These are phyloP conservation scores for Aphanomyces euteiches DNA, from an alignment of 352 stramenopile species.

Conservation along the genomic window DNA sequence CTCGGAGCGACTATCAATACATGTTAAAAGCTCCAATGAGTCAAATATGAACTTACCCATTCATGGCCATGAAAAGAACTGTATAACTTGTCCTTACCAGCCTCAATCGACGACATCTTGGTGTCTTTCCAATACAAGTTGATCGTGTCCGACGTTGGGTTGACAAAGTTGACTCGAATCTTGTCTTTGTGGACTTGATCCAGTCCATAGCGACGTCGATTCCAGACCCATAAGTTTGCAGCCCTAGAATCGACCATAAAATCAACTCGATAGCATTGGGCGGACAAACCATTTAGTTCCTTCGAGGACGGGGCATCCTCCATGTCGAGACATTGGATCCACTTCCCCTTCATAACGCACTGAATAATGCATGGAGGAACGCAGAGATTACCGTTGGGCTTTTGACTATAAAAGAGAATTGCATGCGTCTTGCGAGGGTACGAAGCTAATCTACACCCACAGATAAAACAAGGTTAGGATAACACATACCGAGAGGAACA, in stretches of 20 bases:
- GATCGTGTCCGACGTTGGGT: conserved; percentile 50
- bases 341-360: conserved; percentile 39
- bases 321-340: conserved; percentile 86
- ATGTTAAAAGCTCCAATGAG: no score
- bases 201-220: conserved; percentile 77
- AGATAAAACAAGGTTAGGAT: background rate
- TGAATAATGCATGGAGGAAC: background rate
- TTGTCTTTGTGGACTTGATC: conserved; percentile 36
- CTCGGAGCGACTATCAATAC: no score
- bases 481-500: conserved; percentile 45
- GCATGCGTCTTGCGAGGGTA: conserved; percentile 87
- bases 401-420: conserved; percentile 97
- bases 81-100: conserved; percentile 49
- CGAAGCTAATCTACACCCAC: conserved; percentile 48
- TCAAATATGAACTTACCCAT: conserved; percentile 36
- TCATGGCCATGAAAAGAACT: conserved; percentile 62
- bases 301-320: conserved; percentile 93
- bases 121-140: conserved; percentile 64
- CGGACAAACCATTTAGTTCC: conserved; percentile 85
- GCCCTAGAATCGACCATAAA: conserved; percentile 36
- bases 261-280: no score
- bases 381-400: conserved; percentile 78
- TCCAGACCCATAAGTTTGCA: conserved; percentile 98
- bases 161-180: conserved; percentile 63
- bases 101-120: conserved; percentile 59